These are phyloP conservation scores for Trichaptum fuscoviolaceum DNA, from an alignment of 768 basidiomycete genomes.

Conservation along the genomic window DNA sequence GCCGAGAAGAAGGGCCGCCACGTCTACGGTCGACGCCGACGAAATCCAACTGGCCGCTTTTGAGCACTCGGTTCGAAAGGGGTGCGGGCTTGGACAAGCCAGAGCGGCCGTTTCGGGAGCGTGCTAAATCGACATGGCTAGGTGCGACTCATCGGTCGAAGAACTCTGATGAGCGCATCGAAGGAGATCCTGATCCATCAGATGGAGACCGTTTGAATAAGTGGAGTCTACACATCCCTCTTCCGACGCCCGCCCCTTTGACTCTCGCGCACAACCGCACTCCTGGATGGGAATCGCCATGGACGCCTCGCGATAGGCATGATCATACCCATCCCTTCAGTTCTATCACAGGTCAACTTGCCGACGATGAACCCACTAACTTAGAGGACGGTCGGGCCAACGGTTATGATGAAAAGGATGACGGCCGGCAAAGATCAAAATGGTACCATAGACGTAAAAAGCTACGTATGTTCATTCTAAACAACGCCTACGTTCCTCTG, in stretches of 20 bases:
- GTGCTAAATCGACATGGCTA: neutral
- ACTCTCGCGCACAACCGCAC: constrained; percentile 52
- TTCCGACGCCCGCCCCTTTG: constrained; percentile 31
- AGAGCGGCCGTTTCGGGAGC: neutral
- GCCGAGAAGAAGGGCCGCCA: constrained; percentile 1
- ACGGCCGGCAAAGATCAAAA: constrained; percentile 9
- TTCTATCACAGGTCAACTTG: constrained; percentile 4
- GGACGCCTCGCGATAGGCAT: constrained; percentile 39
- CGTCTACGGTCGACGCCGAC: neutral
- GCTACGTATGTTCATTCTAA: constrained; percentile 62
- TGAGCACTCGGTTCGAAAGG: neutral
- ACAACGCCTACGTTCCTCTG: constrained; percentile 74
- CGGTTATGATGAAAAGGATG: constrained; percentile 4
- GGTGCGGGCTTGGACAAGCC: neutral
- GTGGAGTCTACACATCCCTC: constrained; percentile 22
- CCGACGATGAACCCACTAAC: neutral
- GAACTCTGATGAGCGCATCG: constrained; percentile 11
- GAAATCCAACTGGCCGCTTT: constrained; percentile 2
- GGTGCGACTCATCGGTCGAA: neutral
- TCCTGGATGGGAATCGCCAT: constrained; percentile 66
- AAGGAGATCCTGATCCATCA: constrained; percentile 28
- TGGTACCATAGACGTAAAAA: constrained; percentile 38
- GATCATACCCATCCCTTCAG: neutral
- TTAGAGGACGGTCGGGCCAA: constrained; percentile 1
- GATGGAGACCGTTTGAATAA: constrained; percentile 17